Base-by-base conservation (phyloP, 805 yeast genomes). In the Wickerhamiella sergipiensis region DNA sequence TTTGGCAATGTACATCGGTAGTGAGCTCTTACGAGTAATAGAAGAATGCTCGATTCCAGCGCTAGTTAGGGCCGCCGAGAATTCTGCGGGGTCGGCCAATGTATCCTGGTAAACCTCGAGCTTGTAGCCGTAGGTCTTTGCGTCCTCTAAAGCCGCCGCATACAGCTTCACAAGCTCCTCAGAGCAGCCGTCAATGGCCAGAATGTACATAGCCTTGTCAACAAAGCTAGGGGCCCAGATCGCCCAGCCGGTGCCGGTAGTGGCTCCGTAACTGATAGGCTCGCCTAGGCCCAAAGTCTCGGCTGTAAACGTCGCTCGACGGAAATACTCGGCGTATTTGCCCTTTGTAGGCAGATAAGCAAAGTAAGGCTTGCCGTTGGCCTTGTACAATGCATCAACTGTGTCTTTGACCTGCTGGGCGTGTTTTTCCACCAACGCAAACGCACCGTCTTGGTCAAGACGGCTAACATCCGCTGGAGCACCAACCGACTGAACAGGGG, bases 191-290 rank as follows among this genome's bases (percentile, higher is more conserved):
- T 47, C 47, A 15, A 54, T 52, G 21, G 46, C 54, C 3, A 52
- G 44, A 31, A 54, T 50, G 24, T 51, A 52, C 36, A 54, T 29
- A 33, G 19, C 47, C 26, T 40, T 22, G 38, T 52, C 54, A 18
- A 36, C 44, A 49, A 54, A 46, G 48, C 40, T 46, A 22, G 52
- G 52, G 22, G 43, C 29, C 57, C 57, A 54, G 15, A 49, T 50
- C 0, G 52, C 46, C 51, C 52, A 52, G 17, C 53, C 54, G n/a
- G 49, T 50, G 6, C 45, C 33, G 18, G 54, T 52, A 8, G 47
- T 45, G 3, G 53, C 57, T 9, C 57, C 57, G 21, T 50, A 52
- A 19, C 45, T n/a, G 12, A n/a, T 38, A 6, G 54, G 54, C 31
- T 18, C 33, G 1, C 6, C 19, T n/a, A 39, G 26, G 12, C 50